Conservation (phyloP, 495 filamentous ascomycete genomes). For the Geopyxis carbonaria region DNA sequence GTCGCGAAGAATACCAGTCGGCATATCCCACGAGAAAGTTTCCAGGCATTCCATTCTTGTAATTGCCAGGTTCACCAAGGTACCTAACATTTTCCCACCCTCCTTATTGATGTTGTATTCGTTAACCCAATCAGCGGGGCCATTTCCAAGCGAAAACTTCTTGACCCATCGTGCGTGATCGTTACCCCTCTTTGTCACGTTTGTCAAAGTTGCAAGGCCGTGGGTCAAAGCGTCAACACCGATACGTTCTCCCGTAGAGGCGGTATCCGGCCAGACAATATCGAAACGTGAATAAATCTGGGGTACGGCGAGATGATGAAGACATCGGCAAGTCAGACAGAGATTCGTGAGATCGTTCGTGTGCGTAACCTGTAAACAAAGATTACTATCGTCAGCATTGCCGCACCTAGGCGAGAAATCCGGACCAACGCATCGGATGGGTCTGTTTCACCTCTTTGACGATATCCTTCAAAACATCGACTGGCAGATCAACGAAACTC, state of each 20-base stretch:
- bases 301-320: slow-evolving; percentile 64
- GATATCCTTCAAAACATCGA: slow-evolving; percentile 76
- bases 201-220: slow-evolving; percentile 59
- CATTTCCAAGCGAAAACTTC: slow-evolving; percentile 84
- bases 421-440: background rate
- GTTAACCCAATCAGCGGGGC: slow-evolving; percentile 62
- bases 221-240: slow-evolving; percentile 87
- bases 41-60: slow-evolving; percentile 79
- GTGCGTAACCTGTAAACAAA: slow-evolving; percentile 52
- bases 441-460: slow-evolving; percentile 54
- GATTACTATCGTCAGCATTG: background rate
- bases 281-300: slow-evolving; percentile 82
- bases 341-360: slow-evolving; percentile 77
- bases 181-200: slow-evolving; percentile 39
- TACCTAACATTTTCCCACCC: slow-evolving; percentile 84
- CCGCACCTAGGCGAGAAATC: background rate
- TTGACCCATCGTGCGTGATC: slow-evolving; percentile 71
- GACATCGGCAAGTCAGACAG: slow-evolving; percentile 66
- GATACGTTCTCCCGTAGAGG: slow-evolving; percentile 44
- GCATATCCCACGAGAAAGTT: slow-evolving; percentile 92
- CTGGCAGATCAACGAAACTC: slow-evolving; percentile 58
- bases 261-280: slow-evolving; percentile 78
- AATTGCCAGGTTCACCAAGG: slow-evolving; percentile 70
- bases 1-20: slow-evolving; percentile 72
- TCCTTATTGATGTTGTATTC: slow-evolving; percentile 83